phyloP scores from a whole-genome alignment of 2,329 filamentous ascomycete genomes.

The Paecilomyces niveus region DNA sequence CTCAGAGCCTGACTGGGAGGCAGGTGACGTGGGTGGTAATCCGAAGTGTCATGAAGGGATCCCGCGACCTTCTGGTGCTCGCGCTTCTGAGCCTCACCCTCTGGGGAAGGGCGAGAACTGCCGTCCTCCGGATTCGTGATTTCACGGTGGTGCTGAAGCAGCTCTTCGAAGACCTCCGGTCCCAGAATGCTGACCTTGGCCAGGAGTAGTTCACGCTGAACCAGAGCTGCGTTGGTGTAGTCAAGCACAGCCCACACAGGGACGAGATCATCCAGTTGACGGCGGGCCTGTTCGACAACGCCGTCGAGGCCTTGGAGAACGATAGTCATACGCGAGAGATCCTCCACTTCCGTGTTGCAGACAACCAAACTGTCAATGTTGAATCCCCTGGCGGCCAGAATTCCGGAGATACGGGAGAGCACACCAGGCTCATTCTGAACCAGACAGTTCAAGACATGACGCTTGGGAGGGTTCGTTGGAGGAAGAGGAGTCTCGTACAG shows the following conservation, averaged over 20 bases:
- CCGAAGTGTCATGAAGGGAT: slow-evolving; percentile 30
- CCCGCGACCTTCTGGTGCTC: slow-evolving; percentile 33
- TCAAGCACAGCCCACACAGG: slow-evolving; percentile 98
- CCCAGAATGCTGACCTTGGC: slow-evolving; percentile 96
- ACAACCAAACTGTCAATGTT: slow-evolving; percentile 98
- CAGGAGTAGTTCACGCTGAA: slow-evolving; percentile 89
- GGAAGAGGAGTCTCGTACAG: slow-evolving; percentile 95
- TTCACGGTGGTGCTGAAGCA: slow-evolving; percentile 90
- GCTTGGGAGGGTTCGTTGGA: slow-evolving; percentile 75
- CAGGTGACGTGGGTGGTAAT: slow-evolving; percentile 87
- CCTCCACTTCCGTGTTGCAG: slow-evolving; percentile 94
- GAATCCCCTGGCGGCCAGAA: slow-evolving; percentile 91
- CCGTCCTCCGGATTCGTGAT: slow-evolving; percentile 53
- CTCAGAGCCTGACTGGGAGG: slow-evolving; percentile 81
- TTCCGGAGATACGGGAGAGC: slow-evolving; percentile 90
- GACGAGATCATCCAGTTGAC: slow-evolving; percentile 92
- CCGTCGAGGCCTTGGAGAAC: slow-evolving; percentile 94
- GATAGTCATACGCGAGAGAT: slow-evolving; percentile 97
- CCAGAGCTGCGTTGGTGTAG: slow-evolving; percentile 85
- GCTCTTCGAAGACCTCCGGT: slow-evolving; percentile 96
- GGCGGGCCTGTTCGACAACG: slow-evolving; percentile 91
- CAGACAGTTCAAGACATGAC: slow-evolving; percentile 94
- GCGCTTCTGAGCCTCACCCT: slow-evolving; percentile 21
- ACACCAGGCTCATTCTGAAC: slow-evolving; percentile 99
- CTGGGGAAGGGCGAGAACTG: slow-evolving; percentile 28